Base-by-base conservation (phyloP, 2,329 filamentous ascomycete species). In the Colletotrichum endophyticum region DNA sequence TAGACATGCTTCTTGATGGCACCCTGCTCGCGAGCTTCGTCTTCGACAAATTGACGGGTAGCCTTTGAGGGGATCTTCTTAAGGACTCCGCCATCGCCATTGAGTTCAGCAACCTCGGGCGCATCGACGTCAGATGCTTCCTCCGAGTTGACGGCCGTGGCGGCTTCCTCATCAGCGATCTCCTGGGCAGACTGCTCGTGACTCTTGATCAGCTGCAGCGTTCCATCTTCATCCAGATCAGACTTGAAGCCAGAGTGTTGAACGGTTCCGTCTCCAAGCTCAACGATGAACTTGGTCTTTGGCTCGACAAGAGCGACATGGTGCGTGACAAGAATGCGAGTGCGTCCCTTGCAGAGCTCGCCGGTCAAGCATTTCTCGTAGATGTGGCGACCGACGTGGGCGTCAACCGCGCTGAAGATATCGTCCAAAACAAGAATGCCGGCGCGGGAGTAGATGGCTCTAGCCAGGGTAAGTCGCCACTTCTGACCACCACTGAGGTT, bases 401-500 rank as follows among this genome's bases (percentile, higher is more conserved):
- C 93, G 83, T 98, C 95, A 11, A 97, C 92, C 12, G 95, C 93
- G 81, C 93, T 95, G 83, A 98, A 96, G 56, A 96, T 95, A 81
- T 98, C 95, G 82, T 98, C 95, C 80, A 97, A 88, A 22, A 97
- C 87, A 7, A 98, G 86, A 77, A 96, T 93, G 1, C 94, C 93
- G 1, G 94, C 94, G 16, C 95, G 89, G 3, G 94, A 96, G 83
- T 97, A 97, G 22, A 97, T 87, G 1, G 95, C 95, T 63, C 95
- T 89, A 3, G 95, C 95, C 79, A 98, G 92, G 1, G 94, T 95
- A 36, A 97, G 90, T 69, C 95, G 91, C 94, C 95, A 96, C 81
- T 95, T 92, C 84, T 98, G 95, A 0, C 95, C 95, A 78, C 95
- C 95, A 77, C 93, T 95, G 8, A 98, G 87, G 79, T 96, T 96